Percentiles rank a stretch among this genome's conserved stretches.
Conservation (phyloP, 2,329 filamentous ascomycete species). For the Bisporella sp. region DNA sequence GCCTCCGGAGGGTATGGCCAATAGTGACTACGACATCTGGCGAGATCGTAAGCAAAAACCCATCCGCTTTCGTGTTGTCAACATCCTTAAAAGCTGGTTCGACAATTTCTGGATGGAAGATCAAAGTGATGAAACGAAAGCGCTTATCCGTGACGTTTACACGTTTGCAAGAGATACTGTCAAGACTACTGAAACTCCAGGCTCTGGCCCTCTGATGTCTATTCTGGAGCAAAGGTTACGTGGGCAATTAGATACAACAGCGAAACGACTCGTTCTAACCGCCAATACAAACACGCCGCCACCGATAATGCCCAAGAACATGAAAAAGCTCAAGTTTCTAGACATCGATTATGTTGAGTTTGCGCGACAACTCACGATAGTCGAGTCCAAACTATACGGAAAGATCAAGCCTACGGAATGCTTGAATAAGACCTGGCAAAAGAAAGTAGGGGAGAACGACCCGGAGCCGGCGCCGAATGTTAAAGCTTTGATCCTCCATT, state of each 20-base stretch:
- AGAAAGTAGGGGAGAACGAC: constrained; percentile 77
- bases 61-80: constrained; percentile 92
- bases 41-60: constrained; percentile 91
- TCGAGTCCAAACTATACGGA: constrained; percentile 88
- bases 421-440: constrained; percentile 98
- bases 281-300: constrained; percentile 74
- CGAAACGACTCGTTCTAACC: constrained; percentile 81
- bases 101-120: constrained; percentile 99
- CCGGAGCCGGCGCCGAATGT: constrained; percentile 87
- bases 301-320: constrained; percentile 94
- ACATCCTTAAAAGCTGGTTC: constrained; percentile 97
- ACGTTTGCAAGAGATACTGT: constrained; percentile 88
- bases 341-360: constrained; percentile 96
- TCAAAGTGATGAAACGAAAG: constrained; percentile 72
- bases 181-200: constrained; percentile 87
- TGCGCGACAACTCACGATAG: constrained; percentile 94
- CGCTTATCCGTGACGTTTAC: constrained; percentile 82
- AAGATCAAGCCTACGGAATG: constrained; percentile 96
- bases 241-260: constrained; percentile 73
- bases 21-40: constrained; percentile 78
- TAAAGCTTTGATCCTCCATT: constrained; percentile 93
- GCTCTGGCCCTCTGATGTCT: constrained; percentile 75
- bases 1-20: constrained; percentile 72
- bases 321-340: constrained; percentile 98
- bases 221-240: constrained; percentile 82